Conservation (phyloP, 495 filamentous ascomycete genomes). For the Talaromyces nanjingensis region DNA sequence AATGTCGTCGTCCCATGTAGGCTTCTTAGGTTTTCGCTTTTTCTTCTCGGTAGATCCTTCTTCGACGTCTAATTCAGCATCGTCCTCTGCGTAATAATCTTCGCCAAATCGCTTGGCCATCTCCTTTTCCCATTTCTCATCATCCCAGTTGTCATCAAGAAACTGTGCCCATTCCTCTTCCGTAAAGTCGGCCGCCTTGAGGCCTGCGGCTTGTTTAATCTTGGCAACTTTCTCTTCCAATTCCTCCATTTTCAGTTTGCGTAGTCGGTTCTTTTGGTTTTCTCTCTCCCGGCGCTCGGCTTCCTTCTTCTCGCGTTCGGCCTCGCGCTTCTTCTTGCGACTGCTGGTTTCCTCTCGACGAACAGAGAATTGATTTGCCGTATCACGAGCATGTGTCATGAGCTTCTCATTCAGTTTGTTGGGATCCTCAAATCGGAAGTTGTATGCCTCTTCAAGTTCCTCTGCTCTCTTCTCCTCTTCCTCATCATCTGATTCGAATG, state of each 20-base stretch:
- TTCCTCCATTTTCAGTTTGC: constrained; percentile 83
- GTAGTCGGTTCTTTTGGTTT: constrained; percentile 73
- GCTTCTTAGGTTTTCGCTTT: constrained; percentile 72
- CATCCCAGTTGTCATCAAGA: constrained; percentile 78
- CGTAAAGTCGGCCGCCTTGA: constrained; percentile 56
- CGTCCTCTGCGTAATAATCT: constrained; percentile 71
- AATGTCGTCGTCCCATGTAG: constrained; percentile 93
- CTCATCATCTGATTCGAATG: constrained; percentile 88
- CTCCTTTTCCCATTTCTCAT: constrained; percentile 79
- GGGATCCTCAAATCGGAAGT: constrained; percentile 92
- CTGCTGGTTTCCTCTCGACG: constrained; percentile 71
- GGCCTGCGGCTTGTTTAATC: constrained; percentile 80
- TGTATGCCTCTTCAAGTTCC: constrained; percentile 87
- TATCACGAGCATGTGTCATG: constrained; percentile 79
- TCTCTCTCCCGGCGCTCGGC: constrained; percentile 69
- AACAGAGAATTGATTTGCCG: constrained; percentile 70
- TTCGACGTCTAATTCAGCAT: constrained; percentile 26
- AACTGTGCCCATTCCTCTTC: constrained; percentile 75
- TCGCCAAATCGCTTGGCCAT: constrained; percentile 84
- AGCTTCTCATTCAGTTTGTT: constrained; percentile 74
- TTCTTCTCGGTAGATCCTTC: constrained; percentile 38
- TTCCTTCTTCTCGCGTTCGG: constrained; percentile 68
- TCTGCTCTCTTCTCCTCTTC: constrained; percentile 79
- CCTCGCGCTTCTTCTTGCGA: constrained; percentile 69
- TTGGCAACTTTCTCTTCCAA: constrained; percentile 71